Percentiles rank a stretch among this genome's conserved stretches.
Conservation (phyloP, 257 asterid species). For the Petunia secreta region DNA sequence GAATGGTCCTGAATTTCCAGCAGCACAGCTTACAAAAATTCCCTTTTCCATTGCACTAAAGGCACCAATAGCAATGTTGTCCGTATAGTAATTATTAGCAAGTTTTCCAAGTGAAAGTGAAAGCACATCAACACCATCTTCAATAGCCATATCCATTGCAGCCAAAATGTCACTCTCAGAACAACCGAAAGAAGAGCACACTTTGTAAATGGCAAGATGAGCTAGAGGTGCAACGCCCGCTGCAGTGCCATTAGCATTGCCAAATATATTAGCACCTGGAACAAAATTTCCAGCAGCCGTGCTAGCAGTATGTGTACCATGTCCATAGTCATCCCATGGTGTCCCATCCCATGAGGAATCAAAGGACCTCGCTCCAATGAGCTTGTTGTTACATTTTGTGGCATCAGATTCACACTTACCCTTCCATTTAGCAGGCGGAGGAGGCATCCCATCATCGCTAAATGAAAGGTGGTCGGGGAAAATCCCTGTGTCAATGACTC, state of each 20-base stretch:
- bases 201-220: conserved; percentile 42
- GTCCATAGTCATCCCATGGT: conserved; percentile 29
- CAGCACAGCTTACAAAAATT: conserved; percentile 39
- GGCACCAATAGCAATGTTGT: conserved; percentile 38
- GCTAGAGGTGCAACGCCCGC: conserved; percentile 44
- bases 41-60: conserved; percentile 37
- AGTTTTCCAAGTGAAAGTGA: conserved; percentile 36
- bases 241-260: conserved; percentile 41
- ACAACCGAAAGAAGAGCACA: not conserved
- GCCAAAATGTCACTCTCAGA: conserved; percentile 35
- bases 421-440: conserved; percentile 37
- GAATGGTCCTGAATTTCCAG: conserved; percentile 37
- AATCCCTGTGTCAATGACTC: conserved; percentile 41
- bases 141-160: conserved; percentile 41
- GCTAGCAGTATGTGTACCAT: conserved; percentile 42
- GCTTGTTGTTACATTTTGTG: conserved; percentile 34
- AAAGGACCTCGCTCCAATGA: conserved; percentile 37
- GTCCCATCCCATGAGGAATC: not conserved
- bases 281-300: conserved; percentile 40
- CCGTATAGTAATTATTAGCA: conserved; percentile 19
- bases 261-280: conserved; percentile 25
- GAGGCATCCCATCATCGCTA: conserved; percentile 24
- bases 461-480: conserved; percentile 29
- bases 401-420: conserved; percentile 32
- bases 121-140: conserved; percentile 46